Percentiles rank a stretch among this genome's conserved stretches.
phyloP scores from a whole-genome alignment of 2,329 filamentous ascomycete genomes.

The Colletotrichum tropicale region DNA sequence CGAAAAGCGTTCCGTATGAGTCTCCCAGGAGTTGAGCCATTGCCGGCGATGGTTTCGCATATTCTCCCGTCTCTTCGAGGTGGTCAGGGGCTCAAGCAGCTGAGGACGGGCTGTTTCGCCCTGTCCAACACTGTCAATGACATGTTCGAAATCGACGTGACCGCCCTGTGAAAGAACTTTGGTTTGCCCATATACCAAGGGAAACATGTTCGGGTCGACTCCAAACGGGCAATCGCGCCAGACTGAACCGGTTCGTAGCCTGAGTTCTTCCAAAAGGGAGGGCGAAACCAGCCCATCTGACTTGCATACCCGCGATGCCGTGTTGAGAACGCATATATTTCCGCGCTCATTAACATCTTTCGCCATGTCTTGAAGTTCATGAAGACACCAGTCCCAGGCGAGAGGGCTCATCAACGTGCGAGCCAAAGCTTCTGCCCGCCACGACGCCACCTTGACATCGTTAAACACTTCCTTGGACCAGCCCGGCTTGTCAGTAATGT shows the following conservation, averaged over 20 bases:
- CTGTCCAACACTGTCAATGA: neutral
- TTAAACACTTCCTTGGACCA: neutral
- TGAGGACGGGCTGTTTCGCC: neutral
- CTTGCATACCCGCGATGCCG: neutral
- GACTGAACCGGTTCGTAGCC: neutral
- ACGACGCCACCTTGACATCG: neutral
- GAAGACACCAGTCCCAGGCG: neutral
- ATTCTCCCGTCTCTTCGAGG: accelerated
- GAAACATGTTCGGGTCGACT: neutral
- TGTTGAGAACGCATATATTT: neutral
- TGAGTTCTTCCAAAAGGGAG: neutral
- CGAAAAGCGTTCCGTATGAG: neutral
- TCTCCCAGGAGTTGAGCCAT: neutral
- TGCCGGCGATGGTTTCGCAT: neutral
- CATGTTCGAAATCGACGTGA: neutral
- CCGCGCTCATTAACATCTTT: neutral
- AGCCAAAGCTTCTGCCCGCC: neutral
- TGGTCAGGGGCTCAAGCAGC: neutral
- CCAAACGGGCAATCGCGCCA: neutral
- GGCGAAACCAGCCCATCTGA: neutral
- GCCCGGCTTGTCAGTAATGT: neutral
- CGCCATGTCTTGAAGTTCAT: neutral
- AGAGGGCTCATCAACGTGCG: neutral
- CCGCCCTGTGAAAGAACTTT: neutral
- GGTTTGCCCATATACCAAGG: neutral